phyloP scores from a whole-genome alignment of 1,139 yeast species.

The Yamadazyma friedrichii region DNA sequence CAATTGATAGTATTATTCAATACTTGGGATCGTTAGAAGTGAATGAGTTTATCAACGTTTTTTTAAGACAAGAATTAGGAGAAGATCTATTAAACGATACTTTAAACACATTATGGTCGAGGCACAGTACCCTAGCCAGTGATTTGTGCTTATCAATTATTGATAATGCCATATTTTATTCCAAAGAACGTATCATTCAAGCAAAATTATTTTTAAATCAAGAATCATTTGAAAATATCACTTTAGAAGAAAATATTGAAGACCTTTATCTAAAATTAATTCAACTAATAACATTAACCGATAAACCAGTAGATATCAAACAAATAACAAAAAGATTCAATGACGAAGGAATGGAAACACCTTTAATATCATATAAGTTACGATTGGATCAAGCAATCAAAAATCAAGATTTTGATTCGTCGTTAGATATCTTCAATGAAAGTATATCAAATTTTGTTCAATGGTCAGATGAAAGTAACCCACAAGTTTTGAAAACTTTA shows the following conservation, averaged over 20 bases:
- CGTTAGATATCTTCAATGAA: slow-evolving; percentile 32
- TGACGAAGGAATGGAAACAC: slow-evolving; percentile 17
- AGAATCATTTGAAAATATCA: background rate
- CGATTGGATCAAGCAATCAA: slow-evolving; percentile 30
- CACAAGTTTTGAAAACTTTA: slow-evolving; percentile 28
- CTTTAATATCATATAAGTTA: slow-evolving; percentile 27
- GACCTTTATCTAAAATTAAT: slow-evolving; percentile 19
- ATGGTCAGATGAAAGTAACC: slow-evolving; percentile 35
- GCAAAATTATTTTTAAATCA: slow-evolving; percentile 9
- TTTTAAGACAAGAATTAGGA: slow-evolving; percentile 11
- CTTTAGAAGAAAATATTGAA: slow-evolving; percentile 11
- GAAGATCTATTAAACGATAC: slow-evolving; percentile 9
- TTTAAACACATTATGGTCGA: slow-evolving; percentile 1
- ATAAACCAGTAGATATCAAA: background rate
- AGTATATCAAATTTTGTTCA: slow-evolving; percentile 24
- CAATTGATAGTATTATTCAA: slow-evolving; percentile 1
- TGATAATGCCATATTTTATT: slow-evolving; percentile 11
- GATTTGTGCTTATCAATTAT: slow-evolving; percentile 5
- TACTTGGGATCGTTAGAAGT: slow-evolving; percentile 3
- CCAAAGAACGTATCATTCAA: slow-evolving; percentile 11
- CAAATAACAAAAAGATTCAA: slow-evolving; percentile 14
- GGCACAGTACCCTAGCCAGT: background rate
- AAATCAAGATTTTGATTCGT: slow-evolving; percentile 20
- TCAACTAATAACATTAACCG: slow-evolving; percentile 15
- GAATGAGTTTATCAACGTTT: slow-evolving; percentile 2